phyloP scores from a whole-genome alignment of 176 grass and related monocot genomes.

The Oryza rufipogon region DNA sequence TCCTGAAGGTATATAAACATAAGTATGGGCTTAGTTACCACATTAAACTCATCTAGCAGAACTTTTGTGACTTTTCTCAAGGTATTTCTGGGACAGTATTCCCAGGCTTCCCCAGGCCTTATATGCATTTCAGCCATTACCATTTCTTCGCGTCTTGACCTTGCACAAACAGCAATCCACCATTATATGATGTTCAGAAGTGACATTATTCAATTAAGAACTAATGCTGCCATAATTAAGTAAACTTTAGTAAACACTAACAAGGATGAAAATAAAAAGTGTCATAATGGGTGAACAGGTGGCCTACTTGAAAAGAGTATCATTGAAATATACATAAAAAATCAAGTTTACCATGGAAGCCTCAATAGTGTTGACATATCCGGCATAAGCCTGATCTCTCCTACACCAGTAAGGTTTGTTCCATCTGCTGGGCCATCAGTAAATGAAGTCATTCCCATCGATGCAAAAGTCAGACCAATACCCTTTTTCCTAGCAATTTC shows the following conservation, averaged over 20 bases:
- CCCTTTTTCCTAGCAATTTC: conserved; percentile 76
- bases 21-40: conserved; percentile 56
- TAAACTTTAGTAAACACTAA: not conserved
- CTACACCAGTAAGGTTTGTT: conserved; percentile 83
- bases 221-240: not conserved
- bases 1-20: not conserved
- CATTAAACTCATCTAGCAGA: conserved; percentile 80
- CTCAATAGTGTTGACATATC: conserved; percentile 81
- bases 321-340: conserved; percentile 23
- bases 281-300: not conserved
- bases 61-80: conserved; percentile 73
- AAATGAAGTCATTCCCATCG: conserved; percentile 86
- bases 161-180: conserved; percentile 37
- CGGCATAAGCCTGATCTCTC: conserved; percentile 86
- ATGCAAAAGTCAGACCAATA: conserved; percentile 77
- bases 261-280: not conserved
- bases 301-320: conserved; percentile 1
- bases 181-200: conserved; percentile 27
- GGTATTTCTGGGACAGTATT: conserved; percentile 88
- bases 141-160: conserved; percentile 89
- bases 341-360: conserved; percentile 80
- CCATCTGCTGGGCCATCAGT: conserved; percentile 82
- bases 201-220: not conserved
- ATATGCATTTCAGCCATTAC: conserved; percentile 92
- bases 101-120: conserved; percentile 84